phyloP scores from a whole-genome alignment of 306 rosid species.

The Cucurbita pepo region DNA sequence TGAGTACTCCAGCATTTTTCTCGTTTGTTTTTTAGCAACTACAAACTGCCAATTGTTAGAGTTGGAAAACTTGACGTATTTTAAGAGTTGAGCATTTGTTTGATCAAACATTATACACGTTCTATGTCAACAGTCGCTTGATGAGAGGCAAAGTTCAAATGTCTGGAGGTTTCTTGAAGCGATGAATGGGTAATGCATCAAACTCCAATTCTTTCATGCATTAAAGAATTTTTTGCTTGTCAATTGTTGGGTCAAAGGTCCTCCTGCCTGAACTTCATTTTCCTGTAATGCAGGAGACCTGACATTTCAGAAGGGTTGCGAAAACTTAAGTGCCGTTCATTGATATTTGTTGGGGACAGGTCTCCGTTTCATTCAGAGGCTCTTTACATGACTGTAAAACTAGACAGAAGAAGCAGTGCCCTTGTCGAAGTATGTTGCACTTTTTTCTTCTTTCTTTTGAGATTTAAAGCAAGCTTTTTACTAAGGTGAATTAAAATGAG shows the following conservation, averaged over 20 bases:
- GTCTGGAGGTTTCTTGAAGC: conserved; percentile 94
- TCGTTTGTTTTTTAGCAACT: neutral
- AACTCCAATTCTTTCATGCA: neutral
- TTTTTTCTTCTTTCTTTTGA: neutral
- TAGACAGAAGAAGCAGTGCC: conserved; percentile 78
- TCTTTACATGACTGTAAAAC: conserved; percentile 65
- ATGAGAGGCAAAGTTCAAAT: conserved; percentile 68
- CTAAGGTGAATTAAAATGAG: neutral
- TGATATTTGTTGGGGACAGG: conserved; percentile 82
- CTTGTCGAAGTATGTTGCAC: conserved; percentile 60
- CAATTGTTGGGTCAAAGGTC: neutral
- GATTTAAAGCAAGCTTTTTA: neutral
- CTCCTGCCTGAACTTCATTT: neutral
- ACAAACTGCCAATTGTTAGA: neutral
- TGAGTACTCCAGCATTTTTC: conserved; percentile 21
- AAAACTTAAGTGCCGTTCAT: conserved; percentile 71
- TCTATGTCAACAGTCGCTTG: conserved; percentile 50
- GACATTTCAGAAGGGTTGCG: conserved; percentile 59
- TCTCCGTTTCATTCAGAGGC: conserved; percentile 77
- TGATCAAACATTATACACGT: conserved; percentile 3
- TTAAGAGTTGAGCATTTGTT: neutral
- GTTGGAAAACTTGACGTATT: neutral
- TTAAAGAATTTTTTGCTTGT: neutral
- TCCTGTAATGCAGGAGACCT: conserved; percentile 43
- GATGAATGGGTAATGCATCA: conserved; percentile 43